A percentile compares a stretch with the other conserved stretches of the same genome.
phyloP scores from a whole-genome alignment of 164 flowering plant species.

The Vitis rotundifolia region DNA sequence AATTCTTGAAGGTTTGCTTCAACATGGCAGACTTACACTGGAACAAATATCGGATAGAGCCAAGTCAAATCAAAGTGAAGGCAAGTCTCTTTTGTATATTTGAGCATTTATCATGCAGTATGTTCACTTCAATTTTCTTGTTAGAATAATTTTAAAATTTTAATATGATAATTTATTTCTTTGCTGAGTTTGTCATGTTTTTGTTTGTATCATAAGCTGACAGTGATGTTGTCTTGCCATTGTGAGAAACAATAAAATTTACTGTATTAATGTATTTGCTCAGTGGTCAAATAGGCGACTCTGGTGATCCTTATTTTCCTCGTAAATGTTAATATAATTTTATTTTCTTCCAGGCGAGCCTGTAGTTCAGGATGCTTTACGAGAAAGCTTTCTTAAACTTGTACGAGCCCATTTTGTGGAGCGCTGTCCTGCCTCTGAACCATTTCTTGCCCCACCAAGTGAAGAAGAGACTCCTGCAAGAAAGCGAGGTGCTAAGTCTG shows the following conservation, averaged over 20 bases:
- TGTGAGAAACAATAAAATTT: no score
- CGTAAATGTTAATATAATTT: background rate
- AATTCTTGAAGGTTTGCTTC: conserved; percentile 68
- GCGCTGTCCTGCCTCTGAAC: conserved; percentile 81
- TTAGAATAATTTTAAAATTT: background rate
- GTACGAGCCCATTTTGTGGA: conserved; percentile 71
- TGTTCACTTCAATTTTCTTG: background rate
- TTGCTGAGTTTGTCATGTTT: background rate
- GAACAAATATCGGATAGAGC: conserved; percentile 58
- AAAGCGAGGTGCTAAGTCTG: conserved; percentile 55
- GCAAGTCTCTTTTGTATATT: conserved; percentile 17
- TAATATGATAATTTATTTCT: background rate
- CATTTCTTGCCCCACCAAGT: conserved; percentile 40
- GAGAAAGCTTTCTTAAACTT: conserved; percentile 55
- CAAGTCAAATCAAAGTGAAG: conserved; percentile 28
- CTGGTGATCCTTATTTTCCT: no score
- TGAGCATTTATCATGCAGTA: background rate
- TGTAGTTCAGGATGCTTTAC: conserved; percentile 35
- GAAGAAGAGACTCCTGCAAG: conserved; percentile 42
- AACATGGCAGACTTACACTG: conserved; percentile 87
- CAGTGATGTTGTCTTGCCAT: no score
- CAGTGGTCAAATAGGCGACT: no score
- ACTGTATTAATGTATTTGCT: no score
- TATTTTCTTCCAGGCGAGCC: conserved; percentile 30
- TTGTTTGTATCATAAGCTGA: background rate